phyloP scores from a whole-genome alignment of 2,329 filamentous ascomycete genomes.

The Leptosphaerulina australis region DNA sequence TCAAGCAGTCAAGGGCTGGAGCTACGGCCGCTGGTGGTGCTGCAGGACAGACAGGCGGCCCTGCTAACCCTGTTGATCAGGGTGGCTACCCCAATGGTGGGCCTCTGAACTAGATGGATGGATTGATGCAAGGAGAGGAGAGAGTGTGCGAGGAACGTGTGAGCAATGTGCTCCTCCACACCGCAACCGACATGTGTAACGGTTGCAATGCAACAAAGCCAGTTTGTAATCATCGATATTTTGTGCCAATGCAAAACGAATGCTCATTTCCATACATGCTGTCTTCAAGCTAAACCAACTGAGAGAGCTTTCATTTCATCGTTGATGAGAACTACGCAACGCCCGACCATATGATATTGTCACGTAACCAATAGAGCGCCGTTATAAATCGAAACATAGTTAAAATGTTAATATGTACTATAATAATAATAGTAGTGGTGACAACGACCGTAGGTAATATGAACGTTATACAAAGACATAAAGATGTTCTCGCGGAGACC shows the following conservation, averaged over 20 bases:
- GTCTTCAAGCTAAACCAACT: no score
- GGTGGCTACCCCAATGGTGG: slow-evolving; percentile 32
- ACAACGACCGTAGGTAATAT: neutral
- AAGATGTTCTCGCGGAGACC: neutral
- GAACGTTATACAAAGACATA: neutral
- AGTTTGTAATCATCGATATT: no score
- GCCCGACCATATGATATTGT: neutral
- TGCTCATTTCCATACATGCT: no score
- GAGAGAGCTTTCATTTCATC: no score
- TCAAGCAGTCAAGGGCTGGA: slow-evolving; percentile 48
- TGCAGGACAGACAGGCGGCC: slow-evolving; percentile 54
- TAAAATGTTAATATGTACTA: slow-evolving; percentile 2
- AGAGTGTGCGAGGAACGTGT: no score
- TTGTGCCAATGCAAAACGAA: no score
- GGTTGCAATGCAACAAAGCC: no score
- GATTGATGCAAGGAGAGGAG: neutral
- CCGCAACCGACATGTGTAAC: no score
- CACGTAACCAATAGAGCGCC: no score
- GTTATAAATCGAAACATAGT: no score
- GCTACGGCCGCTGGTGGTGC: slow-evolving; percentile 51
- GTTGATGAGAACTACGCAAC: no score
- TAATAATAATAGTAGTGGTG: neutral
- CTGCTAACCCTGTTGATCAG: slow-evolving; percentile 47
- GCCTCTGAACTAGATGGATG: slow-evolving; percentile 7
- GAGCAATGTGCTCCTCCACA: no score